phyloP scores from a whole-genome alignment of 1,284 basidiomycete genomes.

The Malassezia arunalokei region DNA sequence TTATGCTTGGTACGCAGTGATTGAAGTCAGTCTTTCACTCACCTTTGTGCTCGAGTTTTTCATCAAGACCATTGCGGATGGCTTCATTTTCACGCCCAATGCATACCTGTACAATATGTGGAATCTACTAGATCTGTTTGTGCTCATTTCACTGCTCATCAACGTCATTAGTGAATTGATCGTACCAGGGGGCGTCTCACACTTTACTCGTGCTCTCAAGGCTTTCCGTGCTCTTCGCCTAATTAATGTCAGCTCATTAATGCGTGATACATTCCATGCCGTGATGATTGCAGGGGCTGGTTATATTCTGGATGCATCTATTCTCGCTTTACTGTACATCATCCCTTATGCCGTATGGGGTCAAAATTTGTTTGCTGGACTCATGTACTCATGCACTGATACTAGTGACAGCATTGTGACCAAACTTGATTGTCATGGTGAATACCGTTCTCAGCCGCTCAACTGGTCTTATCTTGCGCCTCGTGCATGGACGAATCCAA shows the following conservation, averaged over 20 bases:
- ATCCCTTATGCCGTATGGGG: conserved; percentile 97
- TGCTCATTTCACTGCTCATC: conserved; percentile 67
- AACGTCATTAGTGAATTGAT: conserved; percentile 69
- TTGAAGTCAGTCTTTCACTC: conserved; percentile 64
- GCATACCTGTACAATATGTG: conserved; percentile 82
- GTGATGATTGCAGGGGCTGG: conserved; percentile 75
- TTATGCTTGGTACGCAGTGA: conserved; percentile 75
- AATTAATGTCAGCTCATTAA: conserved; percentile 58
- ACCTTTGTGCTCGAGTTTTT: conserved; percentile 71
- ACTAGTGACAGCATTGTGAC: conserved; percentile 49
- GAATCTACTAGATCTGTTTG: conserved; percentile 81
- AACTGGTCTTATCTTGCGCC: conserved; percentile 63
- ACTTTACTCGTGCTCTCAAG: conserved; percentile 73
- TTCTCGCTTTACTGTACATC: conserved; percentile 83
- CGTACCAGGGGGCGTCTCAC: conserved; percentile 61
- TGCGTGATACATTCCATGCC: conserved; percentile 82
- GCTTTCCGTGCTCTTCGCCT: conserved; percentile 76
- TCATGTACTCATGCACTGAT: conserved; percentile 79
- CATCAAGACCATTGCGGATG: conserved; percentile 86
- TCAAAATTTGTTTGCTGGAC: conserved; percentile 78
- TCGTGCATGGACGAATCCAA: conserved; percentile 76
- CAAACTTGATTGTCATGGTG: conserved; percentile 60
- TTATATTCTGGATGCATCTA: conserved; percentile 76
- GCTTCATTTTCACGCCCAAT: conserved; percentile 73
- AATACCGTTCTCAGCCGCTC: conserved; percentile 53